phyloP scores from a whole-genome alignment of 176 grass and related monocot genomes.

The Guadua angustifolia region DNA sequence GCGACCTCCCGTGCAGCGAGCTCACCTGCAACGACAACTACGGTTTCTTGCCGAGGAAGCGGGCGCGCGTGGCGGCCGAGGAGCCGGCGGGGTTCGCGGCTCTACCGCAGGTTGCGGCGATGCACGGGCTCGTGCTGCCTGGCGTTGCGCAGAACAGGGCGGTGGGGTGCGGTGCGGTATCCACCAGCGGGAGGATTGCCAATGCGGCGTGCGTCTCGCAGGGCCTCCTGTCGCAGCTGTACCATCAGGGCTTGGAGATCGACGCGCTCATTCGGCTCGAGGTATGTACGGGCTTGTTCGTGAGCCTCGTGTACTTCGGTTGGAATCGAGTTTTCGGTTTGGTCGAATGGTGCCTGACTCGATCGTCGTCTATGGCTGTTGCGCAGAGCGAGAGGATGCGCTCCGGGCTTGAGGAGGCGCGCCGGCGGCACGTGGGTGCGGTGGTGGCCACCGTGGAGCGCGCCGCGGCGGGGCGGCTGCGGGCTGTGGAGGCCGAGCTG shows the following conservation, averaged over 20 bases:
- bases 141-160: constrained; percentile 22
- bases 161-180: constrained; percentile 18
- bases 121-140: not conserved
- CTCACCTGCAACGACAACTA: constrained; percentile 43
- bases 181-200: constrained; percentile 37
- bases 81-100: not conserved
- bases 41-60: constrained; percentile 33
- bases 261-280: constrained; percentile 51
- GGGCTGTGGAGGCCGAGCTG: constrained; percentile 45
- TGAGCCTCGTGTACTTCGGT: not conserved
- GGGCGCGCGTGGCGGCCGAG: not conserved
- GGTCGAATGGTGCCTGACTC: not conserved
- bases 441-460: constrained; percentile 41
- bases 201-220: constrained; percentile 20
- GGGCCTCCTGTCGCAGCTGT: constrained; percentile 41
- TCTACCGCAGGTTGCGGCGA: not conserved
- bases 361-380: not conserved
- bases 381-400: constrained; percentile 53
- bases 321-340: not conserved
- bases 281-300: not conserved
- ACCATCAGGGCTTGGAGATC: constrained; percentile 52
- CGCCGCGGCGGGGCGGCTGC: not conserved
- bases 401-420: constrained; percentile 30
- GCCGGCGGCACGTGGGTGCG: constrained; percentile 22
- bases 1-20: constrained; percentile 40